phyloP scores from a whole-genome alignment of 2,329 filamentous ascomycete species.

The Diaporthe sp. region DNA sequence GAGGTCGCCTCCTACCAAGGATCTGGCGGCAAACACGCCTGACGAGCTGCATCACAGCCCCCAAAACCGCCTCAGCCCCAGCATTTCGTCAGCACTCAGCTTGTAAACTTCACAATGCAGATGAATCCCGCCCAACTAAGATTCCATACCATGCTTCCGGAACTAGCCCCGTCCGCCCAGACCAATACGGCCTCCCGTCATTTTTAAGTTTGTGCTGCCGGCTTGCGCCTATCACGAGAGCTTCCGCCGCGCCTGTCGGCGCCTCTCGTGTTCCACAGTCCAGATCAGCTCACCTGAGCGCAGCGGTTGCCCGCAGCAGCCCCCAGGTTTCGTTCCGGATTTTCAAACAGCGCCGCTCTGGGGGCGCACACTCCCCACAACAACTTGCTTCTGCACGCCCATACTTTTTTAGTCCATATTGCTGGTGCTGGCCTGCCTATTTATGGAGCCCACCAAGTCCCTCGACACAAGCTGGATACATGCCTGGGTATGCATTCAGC shows the following conservation, averaged over 20 bases:
- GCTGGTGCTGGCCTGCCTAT: background rate
- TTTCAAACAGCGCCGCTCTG: background rate
- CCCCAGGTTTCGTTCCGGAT: constrained; percentile 4
- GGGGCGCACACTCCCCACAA: constrained; percentile 9
- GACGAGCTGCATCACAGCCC: constrained; percentile 11
- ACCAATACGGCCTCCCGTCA: constrained; percentile 2
- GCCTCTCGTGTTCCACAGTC: constrained; percentile 20
- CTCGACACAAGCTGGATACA: background rate
- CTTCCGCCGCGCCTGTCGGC: constrained; percentile 20
- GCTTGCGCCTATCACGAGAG: background rate
- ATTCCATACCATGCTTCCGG: background rate
- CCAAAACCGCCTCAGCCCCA: constrained; percentile 34
- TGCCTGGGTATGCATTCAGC: constrained; percentile 8
- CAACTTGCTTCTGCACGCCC: background rate
- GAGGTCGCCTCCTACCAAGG: background rate
- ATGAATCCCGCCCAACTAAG: background rate
- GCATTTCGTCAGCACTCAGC: constrained; percentile 34
- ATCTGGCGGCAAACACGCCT: constrained; percentile 12
- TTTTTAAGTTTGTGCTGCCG: background rate
- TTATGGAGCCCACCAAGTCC: constrained; percentile 18
- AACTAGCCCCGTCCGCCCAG: constrained; percentile 4
- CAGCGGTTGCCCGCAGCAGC: constrained; percentile 12
- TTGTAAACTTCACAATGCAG: background rate
- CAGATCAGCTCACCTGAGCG: constrained; percentile 1
- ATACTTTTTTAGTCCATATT: background rate